Conservation (phyloP, 2,329 filamentous ascomycete species). For the Colletotrichum sp. region DNA sequence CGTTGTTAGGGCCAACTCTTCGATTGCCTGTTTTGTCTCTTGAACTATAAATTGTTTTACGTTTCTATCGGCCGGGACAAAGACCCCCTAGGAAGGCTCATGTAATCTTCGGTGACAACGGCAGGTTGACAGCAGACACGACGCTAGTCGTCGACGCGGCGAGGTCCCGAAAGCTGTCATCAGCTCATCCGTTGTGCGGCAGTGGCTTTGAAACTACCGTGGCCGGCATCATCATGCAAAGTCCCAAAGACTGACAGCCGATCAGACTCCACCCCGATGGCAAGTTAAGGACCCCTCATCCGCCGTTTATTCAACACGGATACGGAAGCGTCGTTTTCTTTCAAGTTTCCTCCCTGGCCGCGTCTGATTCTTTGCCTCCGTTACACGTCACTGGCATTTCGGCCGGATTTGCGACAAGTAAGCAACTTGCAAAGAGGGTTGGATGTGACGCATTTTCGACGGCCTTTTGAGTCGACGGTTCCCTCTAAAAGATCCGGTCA, state of each 20-base stretch:
- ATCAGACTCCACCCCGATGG: background rate
- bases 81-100: background rate
- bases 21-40: background rate
- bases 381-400: background rate
- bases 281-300: background rate
- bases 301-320: background rate
- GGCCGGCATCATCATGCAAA: background rate
- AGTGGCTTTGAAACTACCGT: slow-evolving; percentile 3
- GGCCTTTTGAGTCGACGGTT: background rate
- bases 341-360: background rate
- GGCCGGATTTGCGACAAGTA: background rate
- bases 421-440: background rate
- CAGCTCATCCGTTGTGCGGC: slow-evolving; percentile 1
- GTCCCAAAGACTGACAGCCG: background rate
- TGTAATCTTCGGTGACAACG: background rate
- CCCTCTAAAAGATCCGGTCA: background rate
- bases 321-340: background rate
- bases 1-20: background rate
- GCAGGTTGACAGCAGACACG: background rate
- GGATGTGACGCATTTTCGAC: background rate
- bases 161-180: background rate
- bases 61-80: background rate
- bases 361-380: background rate
- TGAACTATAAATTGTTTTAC: background rate
- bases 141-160: background rate